Evolutionary conservation across 495 filamentous ascomycete genomes (phyloP).

Genomic region (Lophiostoma macrostomum): DNA sequence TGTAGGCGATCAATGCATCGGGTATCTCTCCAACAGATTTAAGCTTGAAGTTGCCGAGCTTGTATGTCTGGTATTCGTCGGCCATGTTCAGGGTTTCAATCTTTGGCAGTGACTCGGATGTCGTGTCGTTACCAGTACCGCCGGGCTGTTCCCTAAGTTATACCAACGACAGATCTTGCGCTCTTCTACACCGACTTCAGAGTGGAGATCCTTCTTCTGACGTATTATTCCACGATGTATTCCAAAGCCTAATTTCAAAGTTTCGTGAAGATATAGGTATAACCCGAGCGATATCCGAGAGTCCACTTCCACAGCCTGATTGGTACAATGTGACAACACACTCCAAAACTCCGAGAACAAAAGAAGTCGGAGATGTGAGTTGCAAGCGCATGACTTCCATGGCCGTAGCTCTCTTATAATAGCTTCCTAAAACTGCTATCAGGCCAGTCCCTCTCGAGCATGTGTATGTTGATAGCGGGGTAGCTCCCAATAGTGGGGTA

Average conservation of each 20-base stretch:
- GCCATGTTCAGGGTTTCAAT: conserved; percentile 21
- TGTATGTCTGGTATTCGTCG: conserved; percentile 50
- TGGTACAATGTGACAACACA: no score
- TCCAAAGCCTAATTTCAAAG: neutral
- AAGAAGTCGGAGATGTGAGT: no score
- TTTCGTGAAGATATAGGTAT: neutral
- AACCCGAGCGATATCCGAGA: no score
- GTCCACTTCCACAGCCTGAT: no score
- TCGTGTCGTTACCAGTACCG: neutral
- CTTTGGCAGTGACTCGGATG: neutral
- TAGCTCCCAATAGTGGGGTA: conserved; percentile 6
- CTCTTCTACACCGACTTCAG: neutral
- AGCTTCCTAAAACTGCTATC: neutral
- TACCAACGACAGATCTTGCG: neutral
- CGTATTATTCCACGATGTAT: neutral
- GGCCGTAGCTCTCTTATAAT: no score
- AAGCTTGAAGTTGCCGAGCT: conserved; percentile 61
- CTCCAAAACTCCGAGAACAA: no score
- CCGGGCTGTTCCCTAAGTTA: no score
- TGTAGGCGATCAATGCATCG: conserved; percentile 64
- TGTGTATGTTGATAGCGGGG: conserved; percentile 1
- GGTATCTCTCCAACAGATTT: conserved; percentile 56
- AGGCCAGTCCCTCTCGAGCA: neutral
- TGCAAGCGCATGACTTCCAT: no score
- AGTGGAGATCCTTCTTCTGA: conserved; percentile 1